Percentiles rank a stretch among this genome's conserved stretches.
These are phyloP conservation scores for Candida railenensis DNA, from an alignment of 805 yeast species.

Conservation along the genomic window DNA sequence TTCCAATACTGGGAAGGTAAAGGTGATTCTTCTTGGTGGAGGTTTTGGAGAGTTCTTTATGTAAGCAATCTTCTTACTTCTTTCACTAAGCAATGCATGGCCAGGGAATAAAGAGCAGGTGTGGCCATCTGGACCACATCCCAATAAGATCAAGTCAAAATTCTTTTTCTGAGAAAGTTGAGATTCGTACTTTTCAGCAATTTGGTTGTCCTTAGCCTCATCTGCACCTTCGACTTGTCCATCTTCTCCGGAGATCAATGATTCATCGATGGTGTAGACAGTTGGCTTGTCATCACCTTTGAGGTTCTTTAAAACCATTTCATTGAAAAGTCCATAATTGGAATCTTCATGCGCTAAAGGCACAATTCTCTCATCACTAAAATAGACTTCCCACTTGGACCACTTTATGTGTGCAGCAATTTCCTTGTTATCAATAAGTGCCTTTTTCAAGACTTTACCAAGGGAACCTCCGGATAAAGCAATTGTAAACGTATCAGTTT, in stretches of 20 bases:
- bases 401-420: conserved; percentile 52
- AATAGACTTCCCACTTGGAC: conserved; percentile 77
- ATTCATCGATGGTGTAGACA: conserved; percentile 64
- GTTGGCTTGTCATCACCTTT: conserved; percentile 45
- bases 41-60: conserved; percentile 89
- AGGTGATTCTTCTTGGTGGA: conserved; percentile 87
- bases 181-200: conserved; percentile 64
- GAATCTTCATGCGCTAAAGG: conserved; percentile 81
- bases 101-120: conserved; percentile 92
- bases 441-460: conserved; percentile 67
- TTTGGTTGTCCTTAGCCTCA: conserved; percentile 41
- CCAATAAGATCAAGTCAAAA: conserved; percentile 71
- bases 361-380: conserved; percentile 89
- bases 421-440: conserved; percentile 58
- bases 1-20: conserved; percentile 75
- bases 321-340: conserved; percentile 77
- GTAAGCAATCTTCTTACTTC: conserved; percentile 51
- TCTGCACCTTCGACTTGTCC: conserved; percentile 46
- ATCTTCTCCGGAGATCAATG: conserved; percentile 52
- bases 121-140: conserved; percentile 97
- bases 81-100: conserved; percentile 63
- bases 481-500: conserved; percentile 52
- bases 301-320: conserved; percentile 54
- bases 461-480: conserved; percentile 93
- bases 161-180: conserved; percentile 46